These are phyloP conservation scores for Cicer judaicum DNA, from an alignment of 306 rosid genomes.

Conservation along the genomic window DNA sequence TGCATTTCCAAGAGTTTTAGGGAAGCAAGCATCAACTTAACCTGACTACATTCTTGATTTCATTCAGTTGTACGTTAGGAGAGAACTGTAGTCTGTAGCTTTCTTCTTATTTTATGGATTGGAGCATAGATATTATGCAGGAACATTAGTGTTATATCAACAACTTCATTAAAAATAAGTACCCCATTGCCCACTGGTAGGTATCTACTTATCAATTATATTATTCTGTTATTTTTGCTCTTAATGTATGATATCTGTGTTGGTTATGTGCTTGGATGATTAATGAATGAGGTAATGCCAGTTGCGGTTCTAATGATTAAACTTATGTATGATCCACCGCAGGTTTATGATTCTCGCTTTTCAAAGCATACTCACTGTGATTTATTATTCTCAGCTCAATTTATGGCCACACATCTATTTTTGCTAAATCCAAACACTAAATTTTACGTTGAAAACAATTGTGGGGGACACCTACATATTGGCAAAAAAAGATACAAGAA, in stretches of 20 bases:
- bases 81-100: slow-evolving; percentile 21
- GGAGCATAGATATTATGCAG: slow-evolving; percentile 24
- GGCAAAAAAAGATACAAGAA: slow-evolving; percentile 16
- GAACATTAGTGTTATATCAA: slow-evolving; percentile 24
- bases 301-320: not conserved
- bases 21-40: slow-evolving; percentile 22
- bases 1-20: slow-evolving; percentile 38
- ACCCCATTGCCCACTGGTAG: not conserved
- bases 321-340: not conserved
- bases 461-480: not conserved
- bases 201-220: slow-evolving; percentile 25
- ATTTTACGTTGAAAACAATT: not conserved
- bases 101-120: not conserved
- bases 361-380: not conserved
- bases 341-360: not conserved
- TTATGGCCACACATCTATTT: not conserved
- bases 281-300: slow-evolving; percentile 12
- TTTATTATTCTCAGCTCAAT: not conserved
- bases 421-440: not conserved
- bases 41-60: slow-evolving; percentile 27
- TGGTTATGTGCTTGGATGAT: slow-evolving; percentile 20
- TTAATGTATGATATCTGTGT: slow-evolving; percentile 33
- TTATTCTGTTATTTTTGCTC: slow-evolving; percentile 14
- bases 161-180: slow-evolving; percentile 31
- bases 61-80: slow-evolving; percentile 8